A percentile compares a stretch with the other conserved stretches of the same genome.
Evolutionary conservation across 345 rosid genomes (phyloP).

Genomic region (Physaria fendleri): DNA sequence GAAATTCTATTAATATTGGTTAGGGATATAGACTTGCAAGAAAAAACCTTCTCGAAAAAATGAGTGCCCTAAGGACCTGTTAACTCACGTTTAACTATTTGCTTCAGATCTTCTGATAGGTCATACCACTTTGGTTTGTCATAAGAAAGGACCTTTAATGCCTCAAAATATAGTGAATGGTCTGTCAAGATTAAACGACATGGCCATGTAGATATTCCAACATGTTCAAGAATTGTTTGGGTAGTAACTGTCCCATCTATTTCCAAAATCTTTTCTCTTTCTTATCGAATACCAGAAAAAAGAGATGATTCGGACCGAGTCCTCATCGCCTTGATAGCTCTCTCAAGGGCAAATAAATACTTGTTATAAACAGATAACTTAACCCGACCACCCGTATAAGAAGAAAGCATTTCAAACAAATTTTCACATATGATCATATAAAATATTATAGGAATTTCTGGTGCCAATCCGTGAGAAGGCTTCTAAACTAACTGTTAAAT

Average conservation of each 20-base stretch:
- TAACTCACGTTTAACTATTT: slow-evolving; percentile 81
- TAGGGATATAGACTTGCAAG: slow-evolving; percentile 77
- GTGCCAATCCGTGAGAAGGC: slow-evolving; percentile 90
- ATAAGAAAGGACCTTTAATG: slow-evolving; percentile 78
- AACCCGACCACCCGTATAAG: slow-evolving; percentile 62
- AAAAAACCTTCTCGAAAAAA: slow-evolving; percentile 91
- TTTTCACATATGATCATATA: slow-evolving; percentile 79
- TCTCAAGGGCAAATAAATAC: slow-evolving; percentile 68
- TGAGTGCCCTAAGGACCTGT: slow-evolving; percentile 99
- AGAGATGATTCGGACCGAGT: slow-evolving; percentile 78
- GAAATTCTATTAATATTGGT: slow-evolving; percentile 83
- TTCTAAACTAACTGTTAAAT: slow-evolving; percentile 71
- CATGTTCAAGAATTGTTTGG: slow-evolving; percentile 97
- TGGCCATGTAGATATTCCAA: slow-evolving; percentile 95
- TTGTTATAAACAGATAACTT: slow-evolving; percentile 72
- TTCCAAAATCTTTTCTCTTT: slow-evolving; percentile 75
- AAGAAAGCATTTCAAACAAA: slow-evolving; percentile 69
- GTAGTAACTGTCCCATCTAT: slow-evolving; percentile 93
- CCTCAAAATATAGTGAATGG: slow-evolving; percentile 88
- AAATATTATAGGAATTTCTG: slow-evolving; percentile 81
- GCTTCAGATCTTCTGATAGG: slow-evolving; percentile 79
- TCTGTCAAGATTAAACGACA: slow-evolving; percentile 87
- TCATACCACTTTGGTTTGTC: slow-evolving; percentile 85
- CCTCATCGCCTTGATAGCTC: slow-evolving; percentile 82
- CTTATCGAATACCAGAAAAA: slow-evolving; percentile 62